These are phyloP conservation scores for Saccharomyces uvarum DNA, from an alignment of 1,139 yeast genomes.

Conservation along the genomic window DNA sequence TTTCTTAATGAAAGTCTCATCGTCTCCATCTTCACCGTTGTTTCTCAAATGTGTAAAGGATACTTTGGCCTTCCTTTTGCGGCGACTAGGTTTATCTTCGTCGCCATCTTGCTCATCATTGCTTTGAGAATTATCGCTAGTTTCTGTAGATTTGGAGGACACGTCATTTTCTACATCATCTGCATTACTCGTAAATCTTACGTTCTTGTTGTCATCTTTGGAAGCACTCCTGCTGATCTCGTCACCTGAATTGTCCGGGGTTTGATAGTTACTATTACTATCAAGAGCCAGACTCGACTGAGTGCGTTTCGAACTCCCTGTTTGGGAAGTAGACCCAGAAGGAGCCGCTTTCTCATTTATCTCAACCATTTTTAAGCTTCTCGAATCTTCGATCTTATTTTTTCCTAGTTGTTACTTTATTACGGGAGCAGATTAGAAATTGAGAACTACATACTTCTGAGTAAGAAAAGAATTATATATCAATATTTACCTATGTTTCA, in stretches of 20 bases:
- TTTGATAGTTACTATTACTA: neutral
- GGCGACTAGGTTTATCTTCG: slow-evolving; percentile 11
- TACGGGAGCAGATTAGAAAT: no score
- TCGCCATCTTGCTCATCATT: slow-evolving; percentile 16
- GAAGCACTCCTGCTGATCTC: neutral
- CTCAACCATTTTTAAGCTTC: neutral
- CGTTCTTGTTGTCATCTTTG: slow-evolving; percentile 8
- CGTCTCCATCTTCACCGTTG: slow-evolving; percentile 16
- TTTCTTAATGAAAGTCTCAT: slow-evolving; percentile 22
- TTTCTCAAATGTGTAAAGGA: slow-evolving; percentile 15
- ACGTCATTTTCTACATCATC: slow-evolving; percentile 6
- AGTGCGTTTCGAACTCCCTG: neutral
- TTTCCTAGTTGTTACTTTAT: neutral
- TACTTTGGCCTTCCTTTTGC: slow-evolving; percentile 9
- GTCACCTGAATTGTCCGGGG: neutral
- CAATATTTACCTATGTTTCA: neutral
- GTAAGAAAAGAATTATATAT: neutral
- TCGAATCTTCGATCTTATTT: neutral
- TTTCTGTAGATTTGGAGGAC: neutral
- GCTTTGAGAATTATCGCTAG: neutral
- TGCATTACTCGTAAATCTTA: slow-evolving; percentile 10
- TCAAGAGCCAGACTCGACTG: neutral
- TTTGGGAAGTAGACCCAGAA: neutral
- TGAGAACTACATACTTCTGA: neutral
- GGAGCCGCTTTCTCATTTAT: neutral